Base-by-base conservation (phyloP, 495 filamentous ascomycete species). In the Aspergillus mulundensis region DNA sequence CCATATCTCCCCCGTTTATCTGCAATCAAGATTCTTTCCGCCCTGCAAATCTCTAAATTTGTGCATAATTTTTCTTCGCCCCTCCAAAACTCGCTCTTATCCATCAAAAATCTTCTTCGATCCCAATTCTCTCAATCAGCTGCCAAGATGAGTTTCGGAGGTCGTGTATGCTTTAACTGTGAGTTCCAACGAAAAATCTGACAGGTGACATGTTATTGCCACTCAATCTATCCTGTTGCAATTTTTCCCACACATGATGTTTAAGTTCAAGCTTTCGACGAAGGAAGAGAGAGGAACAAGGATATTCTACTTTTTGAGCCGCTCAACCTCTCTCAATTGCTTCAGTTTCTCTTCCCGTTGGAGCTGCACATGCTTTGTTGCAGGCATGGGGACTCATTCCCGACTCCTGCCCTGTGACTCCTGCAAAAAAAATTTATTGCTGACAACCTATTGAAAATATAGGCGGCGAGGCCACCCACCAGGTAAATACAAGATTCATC, bases 101-200 rank as follows among this genome's bases (percentile, higher is more conserved):
- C 30, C 28, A 21, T 34, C 45, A 32, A 18, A 42, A 34, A 19
- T 28, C 20, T 50, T 53, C 43, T 63, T 57, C 48, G 2, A 50
- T 55, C 53, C 36, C 42, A 50, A 51, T 21, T 53, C n/a, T 14
- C 41, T 25, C 30, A 11, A 39, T 21, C 24, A 36, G 12, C 12
- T 14, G 36, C 61, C 64, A 77, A 61, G 57, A 82, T 82, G 79
- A 78, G 80, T 55, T 75, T 67, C 59, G 73, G 75, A 70, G 78
- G 77, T 60, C 85, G 87, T 69, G 85, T 81, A 56, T 91, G 87
- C 77, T 91, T 87, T 78, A 91, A 91, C 76, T 90, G 87, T 90
- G 70, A 76, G 87, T 89, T 54, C 60, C 56, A 10, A 32, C 5
- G 54, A 52, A 30, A 50, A 54, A 30, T 59, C 39, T 57, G 46